Evolutionary conservation across 2,329 filamentous ascomycete genomes (phyloP), one percentile per base, ranked within the genome.

Genomic region (Fusarium sp.): DNA sequence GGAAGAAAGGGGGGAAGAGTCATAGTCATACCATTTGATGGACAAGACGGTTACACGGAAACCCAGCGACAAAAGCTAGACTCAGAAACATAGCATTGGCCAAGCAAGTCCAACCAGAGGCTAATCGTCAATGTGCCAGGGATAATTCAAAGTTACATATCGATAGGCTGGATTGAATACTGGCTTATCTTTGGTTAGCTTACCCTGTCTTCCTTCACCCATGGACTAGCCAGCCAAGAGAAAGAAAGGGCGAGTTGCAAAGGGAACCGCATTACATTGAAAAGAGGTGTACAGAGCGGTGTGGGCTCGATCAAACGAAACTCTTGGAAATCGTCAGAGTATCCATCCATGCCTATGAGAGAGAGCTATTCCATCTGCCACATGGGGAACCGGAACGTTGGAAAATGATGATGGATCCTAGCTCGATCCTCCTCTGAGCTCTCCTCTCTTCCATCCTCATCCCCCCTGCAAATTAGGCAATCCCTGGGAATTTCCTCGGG

Each of bases 401-500:
- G 45, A 67, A 64, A 54, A 68, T 59, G 54, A 65, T 44, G 48
- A 69, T 71, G 69, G 68, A 69, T 64, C 64, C 57, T 49, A 49
- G 60, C 46, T 59, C 38, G 18, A 66, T 50, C 64, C 40, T 44
- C 49, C 45, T 50, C 48, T 26, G 14, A 38, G 48, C 32, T 52
- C 62, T 49, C 48, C 32, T 49, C 62, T 61, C 37, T 46, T 42
- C 27, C 56, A 57, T 50, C 41, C 42, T 59, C 52, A 49, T 67
- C 44, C 40, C 53, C 67, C 63, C 46, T 69, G 54, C 45, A 41
- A 55, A 65, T 71, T 60, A 59, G 54, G 55, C 49, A 52, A 57
- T 23, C 20, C 48, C 17, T 37, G 32, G 13, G 14, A 15, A 35
- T 35, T 7, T 13, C 33, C 12, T 35, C 13, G 14, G 20, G 14